Base-by-base conservation (phyloP, 2,329 filamentous ascomycete species). In the Talaromyces verruculosus region DNA sequence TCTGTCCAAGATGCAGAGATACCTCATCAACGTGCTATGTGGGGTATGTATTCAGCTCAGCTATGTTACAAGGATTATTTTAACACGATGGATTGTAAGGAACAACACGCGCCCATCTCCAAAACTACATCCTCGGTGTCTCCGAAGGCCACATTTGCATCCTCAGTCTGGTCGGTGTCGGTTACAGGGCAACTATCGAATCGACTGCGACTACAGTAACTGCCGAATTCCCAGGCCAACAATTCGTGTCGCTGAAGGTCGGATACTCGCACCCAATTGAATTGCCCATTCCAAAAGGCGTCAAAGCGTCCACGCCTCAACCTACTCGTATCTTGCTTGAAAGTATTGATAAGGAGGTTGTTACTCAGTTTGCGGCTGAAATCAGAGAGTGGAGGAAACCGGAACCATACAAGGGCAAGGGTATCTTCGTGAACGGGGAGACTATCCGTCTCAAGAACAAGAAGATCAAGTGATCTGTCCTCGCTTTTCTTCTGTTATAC, bases 391-490 rank as follows among this genome's bases (percentile, higher is more conserved):
- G 94, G 94, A 89, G 95, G 76, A 87, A 86, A 70, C 95, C 95
- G 35, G 95, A 99, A 82, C 95, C 95, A 70, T 99, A 99, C 81
- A 99, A 99, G 87, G 95, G 95, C 71, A 98, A 99, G 88, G 95
- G 95, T 73, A 96, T 99, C 72, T 99, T 98, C 78, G 89, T 99
- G 73, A 96, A 98, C 75, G 92, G 93, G 69, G 93, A 99, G 85
- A 97, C 93, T 35, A 97, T 99, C 82, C 96, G 91, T 85, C 80
- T 99, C 80, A 99, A 99, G 89, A 90, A 92, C 75, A 99, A 97
- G 90, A 95, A 94, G 87, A 92, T 94, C 79, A 94, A 93, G 85
- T 95, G 88, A 83, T 76, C 71, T 7, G 43, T 64, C 61, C 63
- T 61, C 68, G 62, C 64, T 61, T 45, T 55, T 6, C 33, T 25